phyloP scores from a whole-genome alignment of 164 flowering plant species.

The Platanus orientalis region DNA sequence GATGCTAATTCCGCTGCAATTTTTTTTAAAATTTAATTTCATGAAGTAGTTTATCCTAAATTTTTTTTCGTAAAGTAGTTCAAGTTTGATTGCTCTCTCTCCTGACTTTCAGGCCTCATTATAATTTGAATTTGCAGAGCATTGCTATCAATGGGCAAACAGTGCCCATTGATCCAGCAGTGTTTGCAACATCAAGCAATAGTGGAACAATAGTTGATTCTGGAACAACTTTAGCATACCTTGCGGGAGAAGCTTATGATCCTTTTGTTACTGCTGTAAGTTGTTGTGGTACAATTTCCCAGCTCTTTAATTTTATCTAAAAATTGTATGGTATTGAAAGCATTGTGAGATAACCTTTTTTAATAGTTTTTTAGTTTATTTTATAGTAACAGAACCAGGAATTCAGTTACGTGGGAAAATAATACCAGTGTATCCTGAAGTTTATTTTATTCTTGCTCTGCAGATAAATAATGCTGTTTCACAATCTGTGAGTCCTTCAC shows the following conservation, averaged over 20 bases:
- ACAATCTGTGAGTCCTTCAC: slow-evolving; percentile 38
- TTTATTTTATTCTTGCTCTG: slow-evolving; percentile 9
- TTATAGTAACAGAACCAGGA: too few species aligned
- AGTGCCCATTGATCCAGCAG: slow-evolving; percentile 65
- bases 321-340: too few species aligned
- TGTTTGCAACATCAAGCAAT: slow-evolving; percentile 63
- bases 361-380: background rate
- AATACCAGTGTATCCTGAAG: background rate
- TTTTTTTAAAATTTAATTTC: too few species aligned
- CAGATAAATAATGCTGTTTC: slow-evolving; percentile 58
- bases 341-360: background rate
- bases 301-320: background rate
- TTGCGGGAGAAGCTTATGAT: slow-evolving; percentile 78
- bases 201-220: slow-evolving; percentile 91
- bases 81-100: slow-evolving; percentile 11
- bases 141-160: slow-evolving; percentile 76
- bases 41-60: too few species aligned
- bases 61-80: too few species aligned
- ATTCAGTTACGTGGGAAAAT: too few species aligned
- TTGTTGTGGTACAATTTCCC: slow-evolving; percentile 11
- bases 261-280: slow-evolving; percentile 75
- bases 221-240: slow-evolving; percentile 96
- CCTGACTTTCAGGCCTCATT: slow-evolving; percentile 85
- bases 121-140: slow-evolving; percentile 82
- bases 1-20: background rate